phyloP scores from a whole-genome alignment of 129 eudicot species.

The Kitagawia praeruptora region DNA sequence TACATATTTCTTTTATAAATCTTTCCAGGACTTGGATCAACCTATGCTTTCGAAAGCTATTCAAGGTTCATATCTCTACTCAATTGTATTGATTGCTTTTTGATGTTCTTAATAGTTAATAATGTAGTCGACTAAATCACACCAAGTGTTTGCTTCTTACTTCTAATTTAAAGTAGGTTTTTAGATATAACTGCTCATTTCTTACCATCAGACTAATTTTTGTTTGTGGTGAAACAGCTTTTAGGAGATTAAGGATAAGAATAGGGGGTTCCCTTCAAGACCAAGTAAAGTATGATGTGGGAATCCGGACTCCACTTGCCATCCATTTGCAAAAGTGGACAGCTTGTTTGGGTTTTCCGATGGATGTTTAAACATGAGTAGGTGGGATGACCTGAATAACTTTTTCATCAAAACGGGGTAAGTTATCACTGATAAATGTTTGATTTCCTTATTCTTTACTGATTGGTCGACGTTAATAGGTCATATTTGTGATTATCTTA shows the following conservation, averaged over 20 bases:
- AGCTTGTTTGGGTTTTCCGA: constrained; percentile 81
- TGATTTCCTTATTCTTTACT: neutral
- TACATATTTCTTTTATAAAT: constrained; percentile 1
- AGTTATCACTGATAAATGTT: constrained; percentile 3
- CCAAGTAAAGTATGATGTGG: constrained; percentile 60
- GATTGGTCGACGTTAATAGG: neutral
- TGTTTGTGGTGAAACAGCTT: constrained; percentile 42
- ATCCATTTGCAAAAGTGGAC: constrained; percentile 38
- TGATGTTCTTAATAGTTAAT: neutral
- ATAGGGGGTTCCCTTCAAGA: constrained; percentile 96
- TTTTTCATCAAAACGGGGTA: constrained; percentile 74
- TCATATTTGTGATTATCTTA: neutral
- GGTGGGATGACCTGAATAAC: constrained; percentile 87
- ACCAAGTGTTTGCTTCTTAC: no score
- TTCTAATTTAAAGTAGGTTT: neutral
- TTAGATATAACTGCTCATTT: constrained; percentile 15
- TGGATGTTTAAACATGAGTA: constrained; percentile 65
- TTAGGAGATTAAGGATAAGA: constrained; percentile 58
- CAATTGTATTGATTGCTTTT: neutral
- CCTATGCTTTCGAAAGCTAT: constrained; percentile 67
- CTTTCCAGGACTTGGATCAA: constrained; percentile 68
- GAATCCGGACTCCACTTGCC: constrained; percentile 43
- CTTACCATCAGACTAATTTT: neutral
- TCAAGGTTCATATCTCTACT: constrained; percentile 48
- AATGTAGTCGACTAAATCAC: no score